phyloP scores from a whole-genome alignment of 2,329 filamentous ascomycete species.

The Kalmusia sp. region DNA sequence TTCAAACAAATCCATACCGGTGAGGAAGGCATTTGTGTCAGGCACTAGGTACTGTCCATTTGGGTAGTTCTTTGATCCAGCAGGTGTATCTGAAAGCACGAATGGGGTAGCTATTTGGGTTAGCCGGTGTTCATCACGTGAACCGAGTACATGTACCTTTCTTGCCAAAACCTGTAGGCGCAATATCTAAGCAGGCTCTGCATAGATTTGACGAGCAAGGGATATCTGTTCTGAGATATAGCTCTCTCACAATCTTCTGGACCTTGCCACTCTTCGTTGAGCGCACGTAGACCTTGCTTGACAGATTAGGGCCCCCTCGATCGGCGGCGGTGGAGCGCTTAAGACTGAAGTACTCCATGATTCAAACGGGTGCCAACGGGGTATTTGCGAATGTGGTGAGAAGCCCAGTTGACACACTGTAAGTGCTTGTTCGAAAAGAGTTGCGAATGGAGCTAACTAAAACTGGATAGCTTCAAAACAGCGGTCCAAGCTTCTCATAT shows the following conservation, averaged over 20 bases:
- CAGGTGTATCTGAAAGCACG: constrained; percentile 86
- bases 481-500: constrained; percentile 29
- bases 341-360: constrained; percentile 58
- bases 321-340: constrained; percentile 64
- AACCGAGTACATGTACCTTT: constrained; percentile 61
- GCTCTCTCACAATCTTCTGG: constrained; percentile 96
- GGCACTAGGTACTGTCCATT: constrained; percentile 93
- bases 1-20: constrained; percentile 97
- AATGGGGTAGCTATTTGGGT: constrained; percentile 72
- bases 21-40: constrained; percentile 94
- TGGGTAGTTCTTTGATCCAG: constrained; percentile 80
- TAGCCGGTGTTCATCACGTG: constrained; percentile 24
- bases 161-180: constrained; percentile 80
- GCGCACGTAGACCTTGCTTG: constrained; percentile 93
- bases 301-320: constrained; percentile 73
- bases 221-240: constrained; percentile 95
- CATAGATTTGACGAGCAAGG: constrained; percentile 95
- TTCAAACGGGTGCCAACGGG: background rate
- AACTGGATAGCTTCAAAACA: constrained; percentile 13
- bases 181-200: constrained; percentile 73
- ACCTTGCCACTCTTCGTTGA: constrained; percentile 97
- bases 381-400: constrained; percentile 12
- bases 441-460: constrained; percentile 14
- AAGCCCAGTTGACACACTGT: too few species aligned
- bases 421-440: constrained; percentile 27